These are phyloP conservation scores for Fragaria ananassa DNA, from an alignment of 306 rosid species.

Conservation along the genomic window DNA sequence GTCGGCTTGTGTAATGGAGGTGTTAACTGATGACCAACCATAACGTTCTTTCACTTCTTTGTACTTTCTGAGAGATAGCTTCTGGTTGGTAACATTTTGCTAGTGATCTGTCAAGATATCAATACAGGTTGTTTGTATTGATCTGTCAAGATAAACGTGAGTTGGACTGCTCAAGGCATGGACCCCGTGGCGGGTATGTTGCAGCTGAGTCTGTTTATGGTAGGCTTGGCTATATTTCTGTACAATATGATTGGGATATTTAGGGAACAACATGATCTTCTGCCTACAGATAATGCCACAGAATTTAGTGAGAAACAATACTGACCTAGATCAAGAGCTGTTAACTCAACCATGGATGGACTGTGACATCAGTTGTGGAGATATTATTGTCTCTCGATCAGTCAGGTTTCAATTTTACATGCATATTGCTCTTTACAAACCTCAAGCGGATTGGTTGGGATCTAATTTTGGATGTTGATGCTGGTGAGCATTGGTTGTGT, in stretches of 20 bases:
- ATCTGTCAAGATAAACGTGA: background rate
- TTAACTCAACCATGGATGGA: conserved; percentile 36
- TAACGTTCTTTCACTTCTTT: background rate
- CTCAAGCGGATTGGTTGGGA: conserved; percentile 24
- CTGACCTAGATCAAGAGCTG: conserved; percentile 53
- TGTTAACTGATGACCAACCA: conserved; percentile 33
- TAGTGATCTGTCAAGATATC: background rate
- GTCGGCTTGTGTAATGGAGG: conserved; percentile 70
- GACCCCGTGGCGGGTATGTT: conserved; percentile 1
- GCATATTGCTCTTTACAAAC: conserved; percentile 13
- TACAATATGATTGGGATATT: conserved; percentile 61
- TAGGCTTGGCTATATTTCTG: conserved; percentile 79
- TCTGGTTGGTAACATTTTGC: background rate
- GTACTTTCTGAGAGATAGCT: background rate
- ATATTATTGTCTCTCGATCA: conserved; percentile 34
- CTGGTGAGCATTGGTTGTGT: background rate
- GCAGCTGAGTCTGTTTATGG: conserved; percentile 97
- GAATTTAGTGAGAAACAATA: conserved; percentile 42
- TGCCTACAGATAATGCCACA: conserved; percentile 72
- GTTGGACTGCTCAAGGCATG: background rate
- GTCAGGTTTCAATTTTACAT: conserved; percentile 21
- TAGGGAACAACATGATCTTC: conserved; percentile 54
- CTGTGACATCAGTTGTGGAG: conserved; percentile 22
- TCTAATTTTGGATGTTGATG: conserved; percentile 17
- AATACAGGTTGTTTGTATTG: background rate